Evolutionary conservation across 2,329 filamentous ascomycete genomes (phyloP), one percentile per base, ranked within the genome.

Genomic region (Fusarium incarnatum): DNA sequence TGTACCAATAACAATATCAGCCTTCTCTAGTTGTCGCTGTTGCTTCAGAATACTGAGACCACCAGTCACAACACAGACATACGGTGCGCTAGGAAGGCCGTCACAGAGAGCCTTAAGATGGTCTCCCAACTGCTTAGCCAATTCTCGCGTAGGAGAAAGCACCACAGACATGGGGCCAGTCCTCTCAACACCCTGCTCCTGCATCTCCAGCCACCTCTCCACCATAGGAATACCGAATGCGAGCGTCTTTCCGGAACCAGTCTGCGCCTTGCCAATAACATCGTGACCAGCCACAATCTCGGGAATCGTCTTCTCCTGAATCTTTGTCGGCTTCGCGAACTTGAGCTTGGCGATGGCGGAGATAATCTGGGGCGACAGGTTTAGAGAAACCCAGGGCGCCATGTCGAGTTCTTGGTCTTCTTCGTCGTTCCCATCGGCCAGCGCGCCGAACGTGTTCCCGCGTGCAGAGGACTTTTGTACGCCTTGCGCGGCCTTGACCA

Each of bases 31-130:
- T 75, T 95, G 89, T 49, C 96, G 88, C 76, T 97, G 92, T 78
- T 99, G 96, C 81, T 99, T 99, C 71, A 96, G 91, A n/a, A 98
- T 87, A 4, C 96, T 97, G 32, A 99, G 81, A 42, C 96, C 96
- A 73, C 96, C 96, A 0, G 95, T 99, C 9, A 99, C 86, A 1
- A 95, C 94, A 54, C 93, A 94, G n/a, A 98, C 86, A 58, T 91
- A 91, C 0, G 92, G 89, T 1, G 89, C 84, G 56, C 85, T 86
- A 1, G 87, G 75, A 40, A 91, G 81, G 0, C 86, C 85, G 12
- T 83, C 84, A 76, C 91, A 95, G 8, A 99, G 84, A 1, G 89
- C 88, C 50, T 87, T 91, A 64, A 98, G 86, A 81, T 98, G 96
- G 27, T 92, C 89, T 18, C 91, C 88, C 68, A 99, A 87, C 80